These are phyloP conservation scores for Chytriomyces sp. DNA, from an alignment of 192 early-diverging fungal genomes.

Conservation along the genomic window DNA sequence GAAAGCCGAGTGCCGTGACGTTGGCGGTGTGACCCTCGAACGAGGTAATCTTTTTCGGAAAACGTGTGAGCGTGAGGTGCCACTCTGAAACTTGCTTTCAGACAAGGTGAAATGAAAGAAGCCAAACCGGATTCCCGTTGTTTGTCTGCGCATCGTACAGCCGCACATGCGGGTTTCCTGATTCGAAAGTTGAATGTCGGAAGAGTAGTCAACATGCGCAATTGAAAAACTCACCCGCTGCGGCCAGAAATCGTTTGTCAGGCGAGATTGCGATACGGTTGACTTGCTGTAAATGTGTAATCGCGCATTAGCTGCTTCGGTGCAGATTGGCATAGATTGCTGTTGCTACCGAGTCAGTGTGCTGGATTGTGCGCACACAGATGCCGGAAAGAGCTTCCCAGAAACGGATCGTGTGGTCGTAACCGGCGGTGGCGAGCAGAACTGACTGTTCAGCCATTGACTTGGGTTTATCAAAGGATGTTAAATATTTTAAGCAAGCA, in stretches of 20 bases:
- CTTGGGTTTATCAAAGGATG: background rate
- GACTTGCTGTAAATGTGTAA: slow-evolving; percentile 68
- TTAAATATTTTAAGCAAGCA: too few relatives aligned
- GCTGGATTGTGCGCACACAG: slow-evolving; percentile 71
- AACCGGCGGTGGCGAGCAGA: slow-evolving; percentile 63
- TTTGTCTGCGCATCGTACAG: slow-evolving; percentile 82
- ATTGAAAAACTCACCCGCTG: slow-evolving; percentile 63
- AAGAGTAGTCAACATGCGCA: background rate
- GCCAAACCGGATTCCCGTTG: slow-evolving; percentile 73
- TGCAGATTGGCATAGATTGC: too few relatives aligned
- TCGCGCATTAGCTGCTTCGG: background rate
- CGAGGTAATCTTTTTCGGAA: slow-evolving; percentile 46
- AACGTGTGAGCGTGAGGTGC: background rate
- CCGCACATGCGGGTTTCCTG: slow-evolving; percentile 80
- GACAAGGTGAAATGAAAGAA: slow-evolving; percentile 6
- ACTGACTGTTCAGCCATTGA: slow-evolving; percentile 39
- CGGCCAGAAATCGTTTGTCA: slow-evolving; percentile 84
- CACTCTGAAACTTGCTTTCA: background rate
- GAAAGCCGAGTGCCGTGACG: slow-evolving; percentile 62
- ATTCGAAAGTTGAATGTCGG: slow-evolving; percentile 1
- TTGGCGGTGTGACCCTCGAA: slow-evolving; percentile 66
- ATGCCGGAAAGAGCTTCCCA: slow-evolving; percentile 65
- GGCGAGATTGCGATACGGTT: slow-evolving; percentile 86
- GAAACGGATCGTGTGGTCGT: slow-evolving; percentile 69
- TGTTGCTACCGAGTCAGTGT: slow-evolving; percentile 73